These are phyloP conservation scores for Aspergillus clavatus DNA, from an alignment of 2,329 filamentous ascomycete genomes.

Conservation along the genomic window DNA sequence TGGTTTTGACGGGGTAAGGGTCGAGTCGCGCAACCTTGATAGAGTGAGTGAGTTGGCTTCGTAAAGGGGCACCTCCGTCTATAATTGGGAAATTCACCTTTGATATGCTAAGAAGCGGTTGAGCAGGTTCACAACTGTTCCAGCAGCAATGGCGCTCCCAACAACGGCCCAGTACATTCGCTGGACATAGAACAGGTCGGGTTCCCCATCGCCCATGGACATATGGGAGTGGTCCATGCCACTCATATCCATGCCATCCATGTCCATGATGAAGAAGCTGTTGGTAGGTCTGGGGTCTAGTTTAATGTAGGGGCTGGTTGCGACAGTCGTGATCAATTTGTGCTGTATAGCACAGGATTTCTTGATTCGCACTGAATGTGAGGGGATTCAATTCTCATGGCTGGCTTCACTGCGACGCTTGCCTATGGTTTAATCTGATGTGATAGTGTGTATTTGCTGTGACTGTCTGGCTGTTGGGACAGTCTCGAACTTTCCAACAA, in stretches of 20 bases:
- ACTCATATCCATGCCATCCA: constrained; percentile 24
- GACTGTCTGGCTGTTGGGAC: no score
- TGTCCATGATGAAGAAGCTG: constrained; percentile 16
- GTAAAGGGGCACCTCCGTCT: not conserved
- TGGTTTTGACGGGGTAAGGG: constrained; percentile 49
- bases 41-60: constrained; percentile 2
- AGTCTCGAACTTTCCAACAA: no score
- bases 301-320: no score
- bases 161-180: constrained; percentile 52
- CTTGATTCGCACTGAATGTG: no score
- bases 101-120: constrained; percentile 48
- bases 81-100: constrained; percentile 32
- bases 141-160: constrained; percentile 33
- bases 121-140: constrained; percentile 37
- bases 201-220: constrained; percentile 42
- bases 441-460: no score
- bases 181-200: constrained; percentile 45
- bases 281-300: no score
- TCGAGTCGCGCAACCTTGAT: constrained; percentile 43
- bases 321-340: not conserved
- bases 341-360: no score
- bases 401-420: no score
- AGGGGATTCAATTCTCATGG: no score
- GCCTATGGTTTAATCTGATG: no score
- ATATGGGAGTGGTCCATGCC: constrained; percentile 37